Base-by-base conservation (phyloP, 2,329 filamentous ascomycete species). In the Aspergillus glaucus region DNA sequence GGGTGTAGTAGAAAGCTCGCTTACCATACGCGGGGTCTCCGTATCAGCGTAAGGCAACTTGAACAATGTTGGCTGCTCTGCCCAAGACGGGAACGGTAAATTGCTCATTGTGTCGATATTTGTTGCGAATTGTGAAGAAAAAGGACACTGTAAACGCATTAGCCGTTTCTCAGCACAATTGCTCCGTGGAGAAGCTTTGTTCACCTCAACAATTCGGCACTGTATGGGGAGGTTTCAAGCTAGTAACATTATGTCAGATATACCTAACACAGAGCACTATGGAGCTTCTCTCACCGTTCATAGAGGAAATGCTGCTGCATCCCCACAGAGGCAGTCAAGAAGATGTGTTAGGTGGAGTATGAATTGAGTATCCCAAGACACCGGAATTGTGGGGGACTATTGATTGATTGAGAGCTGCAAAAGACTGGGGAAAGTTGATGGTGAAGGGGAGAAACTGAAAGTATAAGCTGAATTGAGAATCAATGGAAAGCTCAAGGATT, bases 11-110 rank as follows among this genome's bases (percentile, higher is more conserved):
- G 28, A 39, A 44, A 19, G 21, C 14, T 8, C 22, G 34, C 60
- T 51, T 58, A 66, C 64, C 56, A 62, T 50, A 53, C 54, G 58
- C 42, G 61, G 57, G 14, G 56, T 56, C 37, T 67, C 62, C 21
- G 61, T 50, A 53, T 66, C 64, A 43, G 60, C 54, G 49, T 58
- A 65, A 39, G 64, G 58, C 47, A 65, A 53, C 43, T 60, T 61
- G 48, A 65, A 65, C 47, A 64, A 55, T 48, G 51, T 58, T 48
- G 60, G 55, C 48, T 66, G 62, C 28, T 66, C 62, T 36, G 54
- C 48, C 64, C 64, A 67, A 44, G 59, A 51, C 30, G 58, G 57
- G 26, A 63, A 63, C 2, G 50, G 55, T 26, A 64, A 53, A 43
- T 50, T 59, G 50, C 56, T 60, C 64, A 67, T 67, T 40, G n/a